Evolutionary conservation across 768 basidiomycete species (phyloP), one percentile per base, ranked within the genome.

Genomic region (Multifurca ochricompacta): DNA sequence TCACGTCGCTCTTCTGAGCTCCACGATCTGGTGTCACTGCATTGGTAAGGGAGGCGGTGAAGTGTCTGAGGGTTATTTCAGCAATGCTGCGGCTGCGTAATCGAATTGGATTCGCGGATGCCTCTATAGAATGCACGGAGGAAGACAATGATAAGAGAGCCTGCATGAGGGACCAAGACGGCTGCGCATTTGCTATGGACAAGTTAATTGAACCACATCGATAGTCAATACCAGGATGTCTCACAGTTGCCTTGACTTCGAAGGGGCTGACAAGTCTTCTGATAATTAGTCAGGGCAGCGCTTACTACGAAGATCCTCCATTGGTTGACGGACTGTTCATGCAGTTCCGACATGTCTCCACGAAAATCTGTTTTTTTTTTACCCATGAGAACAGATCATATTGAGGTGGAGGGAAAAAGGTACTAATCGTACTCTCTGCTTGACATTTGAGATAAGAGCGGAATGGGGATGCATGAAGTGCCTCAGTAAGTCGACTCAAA

Each of bases 401-500:
- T 28, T 6, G 23, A 10, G 18, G 25, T 4, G 7, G n/a, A 6
- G 27, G n/a, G 2, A 5, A n/a, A 39, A 43, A 48, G 49, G n/a
- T 40, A 59, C 59, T 42, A 21, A 41, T 61, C 8, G 21, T 39
- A 19, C 27, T 37, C 13, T n/a, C 27, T 6, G 51, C 25, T 36
- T 34, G 50, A 18, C 44, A 44, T 3, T 45, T 34, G 35, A 56
- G 41, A 23, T 59, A 32, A 5, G 53, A 41, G 28, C 59, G 47
- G 30, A 62, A 57, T 1, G 57, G 47, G 11, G 62, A 62, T 1
- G 37, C 27, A 21, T 51, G 51, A 40, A 62, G 61, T 34, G 53
- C 36, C 21, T 54, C 40, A n/a, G 60, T 42, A n/a, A 59, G 51
- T 16, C 54, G 55, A 36, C 48, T 51, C 43, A 64, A 48, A 46